phyloP scores from a whole-genome alignment of 495 filamentous ascomycete genomes.

The Xylaria bambusicola region DNA sequence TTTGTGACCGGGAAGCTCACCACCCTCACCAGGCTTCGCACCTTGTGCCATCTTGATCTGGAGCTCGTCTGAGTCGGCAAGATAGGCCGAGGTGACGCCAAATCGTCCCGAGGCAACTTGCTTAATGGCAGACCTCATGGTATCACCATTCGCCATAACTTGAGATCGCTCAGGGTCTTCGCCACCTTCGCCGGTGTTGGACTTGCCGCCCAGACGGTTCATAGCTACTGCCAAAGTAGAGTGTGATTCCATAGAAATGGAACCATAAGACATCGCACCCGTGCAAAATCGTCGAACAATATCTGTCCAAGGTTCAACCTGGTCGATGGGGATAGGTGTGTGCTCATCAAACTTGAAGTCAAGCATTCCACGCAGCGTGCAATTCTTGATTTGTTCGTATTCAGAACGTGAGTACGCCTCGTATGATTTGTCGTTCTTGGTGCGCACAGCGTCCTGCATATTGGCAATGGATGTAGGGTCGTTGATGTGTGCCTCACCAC shows the following conservation, averaged over 20 bases:
- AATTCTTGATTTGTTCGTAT: conserved; percentile 98
- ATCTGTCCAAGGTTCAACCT: conserved; percentile 98
- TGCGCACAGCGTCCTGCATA: conserved; percentile 95
- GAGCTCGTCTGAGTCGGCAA: conserved; percentile 97
- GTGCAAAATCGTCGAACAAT: conserved; percentile 98
- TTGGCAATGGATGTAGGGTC: conserved; percentile 95
- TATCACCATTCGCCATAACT: conserved; percentile 88
- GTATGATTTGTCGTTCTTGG: conserved; percentile 99
- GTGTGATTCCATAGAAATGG: conserved; percentile 99
- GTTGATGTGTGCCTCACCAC: conserved; percentile 97
- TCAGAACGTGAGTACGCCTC: conserved; percentile 94
- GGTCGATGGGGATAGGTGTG: conserved; percentile 88
- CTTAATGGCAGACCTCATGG: conserved; percentile 98
- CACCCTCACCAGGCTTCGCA: conserved; percentile 97
- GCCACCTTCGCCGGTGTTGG: conserved; percentile 98
- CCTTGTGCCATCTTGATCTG: conserved; percentile 99
- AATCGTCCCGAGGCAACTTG: conserved; percentile 98
- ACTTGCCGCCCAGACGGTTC: conserved; percentile 97
- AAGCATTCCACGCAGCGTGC: conserved; percentile 92
- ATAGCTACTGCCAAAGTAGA: conserved; percentile 96
- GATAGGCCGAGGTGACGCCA: conserved; percentile 95
- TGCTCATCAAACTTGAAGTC: conserved; percentile 96
- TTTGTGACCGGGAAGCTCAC: conserved; percentile 97
- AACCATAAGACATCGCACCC: conserved; percentile 99
- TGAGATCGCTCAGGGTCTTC: conserved; percentile 93